phyloP scores from a whole-genome alignment of 2,329 filamentous ascomycete species.

The Arthrobotrys musiformis region DNA sequence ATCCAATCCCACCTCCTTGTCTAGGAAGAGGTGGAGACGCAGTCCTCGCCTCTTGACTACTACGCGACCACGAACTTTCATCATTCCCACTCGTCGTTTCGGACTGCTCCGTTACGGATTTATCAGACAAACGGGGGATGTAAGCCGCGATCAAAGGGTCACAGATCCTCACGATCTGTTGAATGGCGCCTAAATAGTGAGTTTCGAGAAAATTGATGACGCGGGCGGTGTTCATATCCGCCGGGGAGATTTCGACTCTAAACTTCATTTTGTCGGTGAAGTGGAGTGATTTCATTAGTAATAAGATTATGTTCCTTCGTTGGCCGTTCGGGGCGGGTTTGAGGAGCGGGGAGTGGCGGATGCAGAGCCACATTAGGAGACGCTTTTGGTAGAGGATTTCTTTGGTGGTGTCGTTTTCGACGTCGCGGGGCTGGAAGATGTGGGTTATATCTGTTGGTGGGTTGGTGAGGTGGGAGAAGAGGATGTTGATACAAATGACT shows the following conservation, averaged over 20 bases:
- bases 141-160: slow-evolving; percentile 22
- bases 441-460: slow-evolving; percentile 28
- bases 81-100: neutral
- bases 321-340: neutral
- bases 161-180: slow-evolving; percentile 11
- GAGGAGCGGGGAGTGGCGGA: slow-evolving; percentile 36
- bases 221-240: slow-evolving; percentile 25
- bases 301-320: neutral
- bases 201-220: slow-evolving; percentile 31
- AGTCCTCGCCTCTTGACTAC: neutral
- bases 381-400: slow-evolving; percentile 27
- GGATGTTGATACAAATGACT: slow-evolving; percentile 23
- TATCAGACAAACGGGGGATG: neutral
- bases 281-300: slow-evolving; percentile 24
- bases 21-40: neutral
- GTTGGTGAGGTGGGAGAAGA: slow-evolving; percentile 18
- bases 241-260: slow-evolving; percentile 31
- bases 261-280: slow-evolving; percentile 29
- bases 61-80: neutral
- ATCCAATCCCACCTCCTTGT: neutral
- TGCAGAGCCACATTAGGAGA: slow-evolving; percentile 45
- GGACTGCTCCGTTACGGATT: neutral
- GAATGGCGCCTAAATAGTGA: slow-evolving; percentile 28
- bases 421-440: slow-evolving; percentile 36
- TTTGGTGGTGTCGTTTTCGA: neutral